Percentiles rank a stretch among this genome's conserved stretches.
phyloP scores from a whole-genome alignment of 1,284 basidiomycete species.

The Apiotrichum siamense region DNA sequence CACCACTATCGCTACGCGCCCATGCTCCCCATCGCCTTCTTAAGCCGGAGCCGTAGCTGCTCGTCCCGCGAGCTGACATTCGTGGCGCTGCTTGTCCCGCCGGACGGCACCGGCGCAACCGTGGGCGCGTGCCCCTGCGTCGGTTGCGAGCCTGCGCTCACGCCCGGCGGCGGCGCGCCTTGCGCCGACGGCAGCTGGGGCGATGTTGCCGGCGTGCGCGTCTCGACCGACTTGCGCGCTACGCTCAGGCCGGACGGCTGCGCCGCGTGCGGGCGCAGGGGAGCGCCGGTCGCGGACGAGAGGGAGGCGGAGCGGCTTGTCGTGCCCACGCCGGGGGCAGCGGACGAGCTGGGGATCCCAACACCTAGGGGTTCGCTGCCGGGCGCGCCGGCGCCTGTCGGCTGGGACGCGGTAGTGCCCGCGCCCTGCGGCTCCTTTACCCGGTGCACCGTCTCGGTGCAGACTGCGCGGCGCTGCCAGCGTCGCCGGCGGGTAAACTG shows the following conservation, averaged over 20 bases:
- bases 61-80: conserved; percentile 32
- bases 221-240: background rate
- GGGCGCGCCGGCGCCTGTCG: background rate
- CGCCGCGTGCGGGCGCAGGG: background rate
- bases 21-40: conserved; percentile 46
- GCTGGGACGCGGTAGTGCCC: background rate
- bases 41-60: conserved; percentile 40
- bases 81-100: background rate
- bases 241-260: background rate
- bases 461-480: conserved; percentile 75
- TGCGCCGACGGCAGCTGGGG: too few species aligned
- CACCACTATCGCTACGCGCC: too few species aligned
- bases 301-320: background rate
- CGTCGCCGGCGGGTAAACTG: conserved; percentile 75
- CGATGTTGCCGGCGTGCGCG: background rate
- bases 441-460: conserved; percentile 63
- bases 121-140: conserved; percentile 9
- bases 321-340: too few species aligned
- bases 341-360: too few species aligned
- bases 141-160: too few species aligned
- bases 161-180: too few species aligned
- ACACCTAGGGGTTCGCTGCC: too few species aligned
- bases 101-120: background rate
- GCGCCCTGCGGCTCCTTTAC: conserved; percentile 19
- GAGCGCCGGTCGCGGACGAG: background rate